Base-by-base conservation (phyloP, 106 monocot species). In the Narthecium ossifragum region DNA sequence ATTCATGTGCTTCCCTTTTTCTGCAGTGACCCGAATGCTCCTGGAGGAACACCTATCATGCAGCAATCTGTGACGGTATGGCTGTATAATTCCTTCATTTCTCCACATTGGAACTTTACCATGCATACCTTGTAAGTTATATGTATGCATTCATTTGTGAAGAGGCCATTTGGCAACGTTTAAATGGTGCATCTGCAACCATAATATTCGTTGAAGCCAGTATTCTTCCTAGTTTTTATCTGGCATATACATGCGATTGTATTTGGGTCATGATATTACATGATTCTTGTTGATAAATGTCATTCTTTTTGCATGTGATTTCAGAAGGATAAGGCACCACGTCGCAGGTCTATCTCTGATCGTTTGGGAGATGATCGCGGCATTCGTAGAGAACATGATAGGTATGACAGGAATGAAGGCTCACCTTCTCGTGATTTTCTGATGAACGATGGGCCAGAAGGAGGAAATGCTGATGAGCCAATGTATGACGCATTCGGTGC, bases 1-100 rank as follows among this genome's bases (percentile, higher is more conserved):
- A 31, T 55, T 34, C 18, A 33, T 21, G 21, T 4, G 6, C 45
- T 72, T 63, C 12, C 66, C 1, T 67, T 54, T 38, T 70, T 50
- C 18, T 69, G 71, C 81, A 98, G 96, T 36, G 91, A 99, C 59
- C 29, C 81, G 26, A 81, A 80, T 67, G 98, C 91, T 40, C 98
- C 91, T 59, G 91, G 98, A 55, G 84, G 98, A 64, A 99, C 78
- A 26, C 98, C 98, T 67, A 64, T 87, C 27, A 85, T 99, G 98
- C 87, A 87, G 62, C 83, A 79, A 46, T 55, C 86, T 69, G 71
- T 60, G 46, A 60, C 46, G 59, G 96, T 99, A 86, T 13, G 43
- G 6, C 43, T 43, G 2, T 29, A 40, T 60, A 46, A 10, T 34
- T 37, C n/a, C 30, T 4, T 2, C 1, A 26, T 21, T 37, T 47